Evolutionary conservation across 441 rosid species (phyloP), one percentile per base, ranked within the genome.

Genomic region (Pelargonium hybrid): DNA sequence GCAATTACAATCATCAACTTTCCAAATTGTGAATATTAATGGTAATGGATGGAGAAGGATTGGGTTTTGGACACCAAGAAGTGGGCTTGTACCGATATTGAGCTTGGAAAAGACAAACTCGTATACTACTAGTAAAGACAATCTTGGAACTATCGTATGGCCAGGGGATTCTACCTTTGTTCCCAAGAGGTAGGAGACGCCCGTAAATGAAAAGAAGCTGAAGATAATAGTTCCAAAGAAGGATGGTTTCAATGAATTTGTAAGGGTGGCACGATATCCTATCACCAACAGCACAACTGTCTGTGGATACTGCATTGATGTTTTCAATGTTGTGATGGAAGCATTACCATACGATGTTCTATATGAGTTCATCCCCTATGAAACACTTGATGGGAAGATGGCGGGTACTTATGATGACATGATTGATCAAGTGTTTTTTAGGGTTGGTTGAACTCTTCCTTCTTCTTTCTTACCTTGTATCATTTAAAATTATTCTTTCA

Each of bases 181-280:
- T 62, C 90, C 92, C 0, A 86, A 34, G 69, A 92, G 94, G 4
- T 86, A 88, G 91, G 83, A 84, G 74, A 62, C 84, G 6, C 89
- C 90, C 0, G 73, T 77, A 0, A 79, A 74, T 0, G 88, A 81
- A 54, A 82, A 77, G 52, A 87, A 2, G 71, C 45, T 91, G 31
- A 74, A 62, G 15, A 75, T 86, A 0, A 85, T 82, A 50, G 87
- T 91, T 17, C 90, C 95, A 1, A 47, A 75, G 15, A 85, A 73
- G 48, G 3, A 1, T 0, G 89, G 86, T 29, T 88, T 70, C 45
- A 65, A 20, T 0, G 75, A 80, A 15, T 84, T 90, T 0, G 80
- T 88, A 5, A 43, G 62, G 17, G 87, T 83, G 52, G 71, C 66
- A 21, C 57, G n/a, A 20, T 87, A 83, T 54, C 72, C 73, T 47